phyloP scores from a whole-genome alignment of 1,139 yeast species.

The Yamadazyma buinensis region DNA sequence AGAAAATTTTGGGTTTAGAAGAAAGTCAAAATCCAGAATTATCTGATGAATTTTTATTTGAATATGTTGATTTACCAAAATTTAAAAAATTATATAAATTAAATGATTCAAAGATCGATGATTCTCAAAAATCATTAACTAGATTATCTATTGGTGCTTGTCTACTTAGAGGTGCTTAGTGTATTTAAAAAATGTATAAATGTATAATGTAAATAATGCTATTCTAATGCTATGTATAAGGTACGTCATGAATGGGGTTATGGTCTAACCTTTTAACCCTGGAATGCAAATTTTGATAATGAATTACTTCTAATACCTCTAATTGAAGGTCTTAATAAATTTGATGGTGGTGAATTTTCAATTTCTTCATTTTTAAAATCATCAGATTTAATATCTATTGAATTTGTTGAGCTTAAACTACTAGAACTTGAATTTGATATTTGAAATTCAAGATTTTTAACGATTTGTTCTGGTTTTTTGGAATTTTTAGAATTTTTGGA shows the following conservation, averaged over 20 bases:
- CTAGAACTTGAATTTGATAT: neutral
- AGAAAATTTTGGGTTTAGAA: conserved; percentile 14
- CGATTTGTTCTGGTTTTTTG: too few relatives aligned
- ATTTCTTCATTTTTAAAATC: neutral
- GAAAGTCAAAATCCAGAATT: conserved; percentile 14
- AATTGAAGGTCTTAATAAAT: neutral
- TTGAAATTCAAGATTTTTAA: neutral
- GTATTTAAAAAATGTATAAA: neutral
- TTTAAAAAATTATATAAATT: conserved; percentile 39
- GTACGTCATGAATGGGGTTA: too few relatives aligned
- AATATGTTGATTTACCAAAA: conserved; percentile 24
- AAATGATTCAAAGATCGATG: conserved; percentile 20
- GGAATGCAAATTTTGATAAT: conserved; percentile 16
- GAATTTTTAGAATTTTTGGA: neutral
- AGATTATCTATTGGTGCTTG: conserved; percentile 39
- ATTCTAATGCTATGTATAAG: too few relatives aligned
- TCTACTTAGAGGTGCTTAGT: conserved; percentile 31
- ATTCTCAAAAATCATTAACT: conserved; percentile 24
- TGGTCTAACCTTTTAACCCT: conserved; percentile 4
- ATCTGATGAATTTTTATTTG: conserved; percentile 22
- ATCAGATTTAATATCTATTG: conserved; percentile 8
- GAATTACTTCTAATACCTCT: conserved; percentile 5
- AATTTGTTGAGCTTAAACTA: conserved; percentile 4
- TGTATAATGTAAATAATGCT: too few relatives aligned
- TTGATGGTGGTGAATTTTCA: neutral